Base-by-base conservation (phyloP, 305 asterid species). In the Stenogyne calaminthoides region DNA sequence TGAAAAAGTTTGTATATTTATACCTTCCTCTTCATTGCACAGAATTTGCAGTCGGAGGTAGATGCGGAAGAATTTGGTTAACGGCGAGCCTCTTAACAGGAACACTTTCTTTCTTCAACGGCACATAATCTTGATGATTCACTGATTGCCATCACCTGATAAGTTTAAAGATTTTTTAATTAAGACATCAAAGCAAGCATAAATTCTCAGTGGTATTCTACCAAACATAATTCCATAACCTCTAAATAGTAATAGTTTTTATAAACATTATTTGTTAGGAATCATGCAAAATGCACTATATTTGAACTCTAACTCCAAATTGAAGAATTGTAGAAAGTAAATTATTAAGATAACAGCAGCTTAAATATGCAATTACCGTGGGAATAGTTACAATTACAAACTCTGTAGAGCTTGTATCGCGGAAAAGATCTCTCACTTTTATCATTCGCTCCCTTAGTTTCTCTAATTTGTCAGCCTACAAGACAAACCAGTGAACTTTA, bases 381-480 rank as follows among this genome's bases (percentile, higher is more conserved):
- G 99, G 98, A 68, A 95, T 95, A 55, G 99, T 92, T 20, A 92
- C 98, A 54, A 95, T 89, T 77, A 91, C 90, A 72, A 95, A 95
- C 82, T 95, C 99, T 8, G 95, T 91, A 59, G 98, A 87, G 77
- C 71, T 76, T 47, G 96, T 86, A 76, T 95, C 95, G 9, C 97
- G 97, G 72, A 95, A 95, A 76, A 95, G 98, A 82, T 91, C 98
- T 73, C 98, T 84, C 69, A 95, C 99, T 92, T 92, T 89, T 77
- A 95, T 87, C 99, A 92, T 92, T 79, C 99, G 88, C 76, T 95
- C 97, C 83, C 98, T 83, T 78, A 95, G 83, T 65, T 63, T 85
- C 91, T 95, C 97, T 74, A 95, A 84, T 79, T 92, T 95, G 72
- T 88, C 93, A 77, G 97, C 88, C 99, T 95, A 82, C 73, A 82